phyloP scores from a whole-genome alignment of 2,329 filamentous ascomycete genomes.

The Huntiella moniliformis region DNA sequence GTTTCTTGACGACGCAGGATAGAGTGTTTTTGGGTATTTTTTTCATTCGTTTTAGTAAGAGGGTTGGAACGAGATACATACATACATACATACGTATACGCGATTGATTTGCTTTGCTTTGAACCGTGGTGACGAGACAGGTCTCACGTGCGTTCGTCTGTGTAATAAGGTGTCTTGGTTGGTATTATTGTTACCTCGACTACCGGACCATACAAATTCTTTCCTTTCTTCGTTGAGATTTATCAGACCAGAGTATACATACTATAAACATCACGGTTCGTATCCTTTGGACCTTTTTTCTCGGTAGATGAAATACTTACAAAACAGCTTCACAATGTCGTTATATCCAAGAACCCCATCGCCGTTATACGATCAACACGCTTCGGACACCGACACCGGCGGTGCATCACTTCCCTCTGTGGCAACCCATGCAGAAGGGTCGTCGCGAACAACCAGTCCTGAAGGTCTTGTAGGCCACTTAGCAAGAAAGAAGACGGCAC shows the following conservation, averaged over 20 bases:
- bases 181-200: neutral
- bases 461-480: neutral
- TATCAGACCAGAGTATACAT: neutral
- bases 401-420: neutral
- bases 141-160: neutral
- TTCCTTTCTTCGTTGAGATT: neutral
- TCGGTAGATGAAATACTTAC: too few species aligned
- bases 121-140: neutral
- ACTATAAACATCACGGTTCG: neutral
- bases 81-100: neutral
- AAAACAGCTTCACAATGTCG: neutral
- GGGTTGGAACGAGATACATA: too few species aligned
- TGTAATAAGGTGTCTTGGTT: neutral
- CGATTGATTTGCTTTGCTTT: neutral
- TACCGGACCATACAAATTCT: neutral
- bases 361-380: conserved; percentile 11
- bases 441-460: conserved; percentile 7
- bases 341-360: conserved; percentile 6
- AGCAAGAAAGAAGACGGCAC: too few species aligned
- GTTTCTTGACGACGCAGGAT: too few species aligned
- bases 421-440: neutral
- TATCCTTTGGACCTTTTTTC: neutral
- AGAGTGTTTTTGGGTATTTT: too few species aligned
- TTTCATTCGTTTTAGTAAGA: too few species aligned
- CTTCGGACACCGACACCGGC: conserved; percentile 10